phyloP scores from a whole-genome alignment of 2,329 filamentous ascomycete genomes.

The Ascochyta koolunga region DNA sequence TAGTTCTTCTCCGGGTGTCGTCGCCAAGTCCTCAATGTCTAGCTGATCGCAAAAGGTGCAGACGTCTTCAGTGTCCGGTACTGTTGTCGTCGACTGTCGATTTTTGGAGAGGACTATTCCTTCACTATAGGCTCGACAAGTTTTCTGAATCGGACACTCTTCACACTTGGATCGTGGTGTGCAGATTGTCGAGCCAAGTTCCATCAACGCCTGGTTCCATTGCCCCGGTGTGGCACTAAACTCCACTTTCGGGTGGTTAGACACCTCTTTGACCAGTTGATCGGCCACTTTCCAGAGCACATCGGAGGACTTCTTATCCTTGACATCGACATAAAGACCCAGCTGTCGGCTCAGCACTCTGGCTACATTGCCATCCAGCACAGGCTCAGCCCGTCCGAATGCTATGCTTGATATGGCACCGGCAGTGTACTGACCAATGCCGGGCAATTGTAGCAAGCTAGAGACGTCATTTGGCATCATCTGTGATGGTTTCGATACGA shows the following conservation, averaged over 20 bases:
- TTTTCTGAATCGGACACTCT: slow-evolving; percentile 42
- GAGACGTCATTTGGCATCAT: slow-evolving; percentile 55
- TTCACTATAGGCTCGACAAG: slow-evolving; percentile 43
- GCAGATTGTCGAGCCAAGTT: slow-evolving; percentile 68
- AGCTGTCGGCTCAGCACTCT: slow-evolving; percentile 67
- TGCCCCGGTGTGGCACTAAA: slow-evolving; percentile 61
- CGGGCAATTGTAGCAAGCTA: slow-evolving; percentile 60
- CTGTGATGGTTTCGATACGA: slow-evolving; percentile 41
- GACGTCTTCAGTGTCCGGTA: slow-evolving; percentile 40
- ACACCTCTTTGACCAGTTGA: slow-evolving; percentile 60
- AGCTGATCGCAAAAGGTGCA: slow-evolving; percentile 37
- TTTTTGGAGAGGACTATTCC: slow-evolving; percentile 31
- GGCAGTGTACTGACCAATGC: slow-evolving; percentile 67
- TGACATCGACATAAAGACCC: slow-evolving; percentile 63
- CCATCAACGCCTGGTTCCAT: slow-evolving; percentile 71
- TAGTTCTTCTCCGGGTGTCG: slow-evolving; percentile 23
- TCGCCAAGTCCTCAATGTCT: slow-evolving; percentile 39
- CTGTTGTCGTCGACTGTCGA: slow-evolving; percentile 7
- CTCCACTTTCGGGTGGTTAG: slow-evolving; percentile 38
- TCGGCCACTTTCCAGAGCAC: slow-evolving; percentile 65
- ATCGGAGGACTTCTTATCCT: slow-evolving; percentile 61
- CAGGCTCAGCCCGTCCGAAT: slow-evolving; percentile 63
- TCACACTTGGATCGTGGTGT: slow-evolving; percentile 64
- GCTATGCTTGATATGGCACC: slow-evolving; percentile 68
- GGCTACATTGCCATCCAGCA: slow-evolving; percentile 69